These are phyloP conservation scores for Byssothecium circinans DNA, from an alignment of 2,329 filamentous ascomycete species.

Conservation along the genomic window DNA sequence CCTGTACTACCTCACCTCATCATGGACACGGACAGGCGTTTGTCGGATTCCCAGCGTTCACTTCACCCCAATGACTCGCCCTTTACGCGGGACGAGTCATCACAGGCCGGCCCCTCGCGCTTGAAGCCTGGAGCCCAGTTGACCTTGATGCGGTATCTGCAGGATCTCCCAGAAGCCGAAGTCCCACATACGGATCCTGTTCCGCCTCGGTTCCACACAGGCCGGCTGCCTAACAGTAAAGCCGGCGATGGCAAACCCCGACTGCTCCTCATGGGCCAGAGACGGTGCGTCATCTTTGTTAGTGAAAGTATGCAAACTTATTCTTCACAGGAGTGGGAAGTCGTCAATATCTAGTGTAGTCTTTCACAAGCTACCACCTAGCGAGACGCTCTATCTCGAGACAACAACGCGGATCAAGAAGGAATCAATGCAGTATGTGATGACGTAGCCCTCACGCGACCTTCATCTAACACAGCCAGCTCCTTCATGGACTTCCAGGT, in stretches of 20 bases:
- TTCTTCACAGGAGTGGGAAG: constrained; percentile 77
- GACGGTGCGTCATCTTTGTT: constrained; percentile 65
- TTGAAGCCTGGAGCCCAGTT: constrained; percentile 45
- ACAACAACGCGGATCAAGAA: constrained; percentile 94
- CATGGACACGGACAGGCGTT: constrained; percentile 29
- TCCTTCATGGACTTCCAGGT: constrained; percentile 99
- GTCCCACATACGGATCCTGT: constrained; percentile 40
- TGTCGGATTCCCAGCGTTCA: constrained; percentile 23
- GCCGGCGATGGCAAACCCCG: constrained; percentile 72
- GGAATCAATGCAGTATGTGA: constrained; percentile 84
- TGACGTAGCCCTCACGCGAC: background rate
- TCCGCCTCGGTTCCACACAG: constrained; percentile 46
- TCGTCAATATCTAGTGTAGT: constrained; percentile 98
- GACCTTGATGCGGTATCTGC: constrained; percentile 47
- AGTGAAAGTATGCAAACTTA: constrained; percentile 12
- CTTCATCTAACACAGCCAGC: constrained; percentile 49
- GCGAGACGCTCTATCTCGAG: constrained; percentile 93
- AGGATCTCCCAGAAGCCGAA: constrained; percentile 47
- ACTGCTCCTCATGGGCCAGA: constrained; percentile 90
- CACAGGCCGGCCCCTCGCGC: constrained; percentile 32
- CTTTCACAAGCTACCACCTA: constrained; percentile 97
- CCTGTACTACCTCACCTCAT: constrained; percentile 11
- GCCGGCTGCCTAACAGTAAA: constrained; percentile 51
- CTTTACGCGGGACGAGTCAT: constrained; percentile 15
- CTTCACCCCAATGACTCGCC: constrained; percentile 13